Percentiles rank a stretch among this genome's conserved stretches.
Evolutionary conservation across 2,329 filamentous ascomycete species (phyloP).

Genomic region (Rutstroemia sp.): DNA sequence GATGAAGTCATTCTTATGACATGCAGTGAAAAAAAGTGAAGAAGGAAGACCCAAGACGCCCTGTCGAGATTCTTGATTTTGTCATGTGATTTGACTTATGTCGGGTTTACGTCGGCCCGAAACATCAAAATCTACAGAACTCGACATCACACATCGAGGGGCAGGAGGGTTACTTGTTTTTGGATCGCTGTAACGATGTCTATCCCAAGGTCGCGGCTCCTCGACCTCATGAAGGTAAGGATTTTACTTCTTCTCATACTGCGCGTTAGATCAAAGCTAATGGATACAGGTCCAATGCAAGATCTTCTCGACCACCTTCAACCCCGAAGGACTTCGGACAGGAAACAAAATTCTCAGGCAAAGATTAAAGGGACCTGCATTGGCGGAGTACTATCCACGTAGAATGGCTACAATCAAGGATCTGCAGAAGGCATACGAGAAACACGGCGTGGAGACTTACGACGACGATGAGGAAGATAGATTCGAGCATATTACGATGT

Average conservation of each 20-base stretch:
- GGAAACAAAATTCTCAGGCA: constrained; percentile 92
- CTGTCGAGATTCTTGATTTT: too few relatives aligned
- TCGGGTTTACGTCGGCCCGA: background rate
- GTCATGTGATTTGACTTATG: too few relatives aligned
- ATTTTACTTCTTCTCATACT: background rate
- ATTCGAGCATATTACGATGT: constrained; percentile 31
- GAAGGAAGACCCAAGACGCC: background rate
- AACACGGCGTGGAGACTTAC: constrained; percentile 41
- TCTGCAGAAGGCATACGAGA: constrained; percentile 49
- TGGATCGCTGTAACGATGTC: constrained; percentile 42
- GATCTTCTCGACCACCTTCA: constrained; percentile 86
- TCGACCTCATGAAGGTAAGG: constrained; percentile 72
- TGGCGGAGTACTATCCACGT: constrained; percentile 85
- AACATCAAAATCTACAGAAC: background rate
- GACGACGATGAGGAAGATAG: constrained; percentile 76
- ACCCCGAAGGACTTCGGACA: constrained; percentile 72
- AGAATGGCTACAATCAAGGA: constrained; percentile 57
- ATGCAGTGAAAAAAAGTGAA: background rate
- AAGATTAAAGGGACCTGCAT: constrained; percentile 71
- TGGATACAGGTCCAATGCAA: constrained; percentile 71
- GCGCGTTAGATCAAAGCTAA: background rate
- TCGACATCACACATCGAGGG: background rate
- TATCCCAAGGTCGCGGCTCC: constrained; percentile 52
- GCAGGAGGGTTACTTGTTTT: background rate
- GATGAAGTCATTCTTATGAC: background rate